Evolutionary conservation across 2,329 filamentous ascomycete species (phyloP).

Genomic region (Aspergillus niger): DNA sequence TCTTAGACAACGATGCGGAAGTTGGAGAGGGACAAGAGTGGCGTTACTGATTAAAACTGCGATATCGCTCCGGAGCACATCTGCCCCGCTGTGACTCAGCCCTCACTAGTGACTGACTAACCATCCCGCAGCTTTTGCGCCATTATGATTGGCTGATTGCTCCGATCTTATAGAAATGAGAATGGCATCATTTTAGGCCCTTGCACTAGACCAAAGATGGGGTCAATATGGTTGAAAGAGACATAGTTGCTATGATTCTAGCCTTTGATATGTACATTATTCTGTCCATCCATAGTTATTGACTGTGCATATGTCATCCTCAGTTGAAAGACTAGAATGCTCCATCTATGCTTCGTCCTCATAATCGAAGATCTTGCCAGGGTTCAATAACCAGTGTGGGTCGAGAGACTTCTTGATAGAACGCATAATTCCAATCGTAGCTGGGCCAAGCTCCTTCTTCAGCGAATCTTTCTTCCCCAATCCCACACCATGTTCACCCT

Average conservation of each 20-base stretch:
- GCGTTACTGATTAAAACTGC: slow-evolving; percentile 24
- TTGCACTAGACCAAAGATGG: neutral
- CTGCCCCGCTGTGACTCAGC: slow-evolving; percentile 31
- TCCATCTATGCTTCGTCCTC: slow-evolving; percentile 20
- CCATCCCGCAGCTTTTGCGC: neutral
- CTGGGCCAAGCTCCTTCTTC: slow-evolving; percentile 74
- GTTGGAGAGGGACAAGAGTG: slow-evolving; percentile 25
- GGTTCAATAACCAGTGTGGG: slow-evolving; percentile 86
- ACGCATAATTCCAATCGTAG: slow-evolving; percentile 82
- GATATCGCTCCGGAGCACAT: slow-evolving; percentile 34
- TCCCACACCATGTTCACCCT: slow-evolving; percentile 81
- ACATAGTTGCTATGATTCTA: neutral
- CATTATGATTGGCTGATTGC: slow-evolving; percentile 10
- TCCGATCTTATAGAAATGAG: neutral
- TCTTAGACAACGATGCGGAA: slow-evolving; percentile 15
- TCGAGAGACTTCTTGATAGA: slow-evolving; percentile 81
- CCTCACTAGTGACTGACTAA: neutral
- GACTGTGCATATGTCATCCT: neutral
- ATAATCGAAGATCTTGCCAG: slow-evolving; percentile 84
- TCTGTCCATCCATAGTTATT: neutral
- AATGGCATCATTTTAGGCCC: slow-evolving; percentile 2
- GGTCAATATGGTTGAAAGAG: neutral
- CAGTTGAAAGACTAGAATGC: neutral
- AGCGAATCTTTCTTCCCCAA: slow-evolving; percentile 83
- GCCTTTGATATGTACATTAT: neutral